These are phyloP conservation scores for Gracilaria domingensis DNA, from an alignment of 23 red algal species.

Conservation along the genomic window DNA sequence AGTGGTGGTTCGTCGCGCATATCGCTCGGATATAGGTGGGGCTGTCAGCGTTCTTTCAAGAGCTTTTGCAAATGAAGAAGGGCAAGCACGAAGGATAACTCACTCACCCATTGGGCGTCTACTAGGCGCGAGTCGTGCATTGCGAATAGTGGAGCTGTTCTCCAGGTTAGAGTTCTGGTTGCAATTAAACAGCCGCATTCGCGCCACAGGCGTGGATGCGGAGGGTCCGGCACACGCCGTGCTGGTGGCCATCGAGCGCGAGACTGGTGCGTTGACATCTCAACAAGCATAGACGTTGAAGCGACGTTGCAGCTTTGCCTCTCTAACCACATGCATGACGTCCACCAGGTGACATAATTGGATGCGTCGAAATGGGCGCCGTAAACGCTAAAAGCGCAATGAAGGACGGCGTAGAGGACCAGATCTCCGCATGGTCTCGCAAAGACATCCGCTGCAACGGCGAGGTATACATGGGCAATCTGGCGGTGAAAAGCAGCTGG, in stretches of 20 bases:
- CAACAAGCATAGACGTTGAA: too few species aligned
- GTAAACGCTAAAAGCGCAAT: constrained; percentile 24
- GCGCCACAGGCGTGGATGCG: background rate
- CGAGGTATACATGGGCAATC: constrained; percentile 66
- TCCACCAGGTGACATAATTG: constrained; percentile 27
- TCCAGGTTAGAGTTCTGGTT: background rate
- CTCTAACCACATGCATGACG: background rate
- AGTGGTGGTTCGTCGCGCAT: background rate
- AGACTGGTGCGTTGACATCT: background rate
- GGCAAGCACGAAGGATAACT: background rate
- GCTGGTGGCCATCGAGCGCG: constrained; percentile 20
- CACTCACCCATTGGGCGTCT: background rate
- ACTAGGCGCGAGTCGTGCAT: background rate
- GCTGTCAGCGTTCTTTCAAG: background rate
- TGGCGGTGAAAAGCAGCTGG: constrained; percentile 31
- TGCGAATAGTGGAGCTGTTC: background rate
- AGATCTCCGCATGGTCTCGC: background rate
- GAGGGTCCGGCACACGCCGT: constrained; percentile 16
- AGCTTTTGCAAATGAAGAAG: constrained; percentile 2
- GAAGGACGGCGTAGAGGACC: background rate
- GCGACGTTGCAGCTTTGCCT: background rate
- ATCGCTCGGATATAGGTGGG: background rate
- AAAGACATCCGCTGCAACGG: background rate
- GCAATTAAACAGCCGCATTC: background rate
- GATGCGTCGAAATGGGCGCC: constrained; percentile 63